phyloP scores from a whole-genome alignment of 495 filamentous ascomycete species.

The Tuber borchii region DNA sequence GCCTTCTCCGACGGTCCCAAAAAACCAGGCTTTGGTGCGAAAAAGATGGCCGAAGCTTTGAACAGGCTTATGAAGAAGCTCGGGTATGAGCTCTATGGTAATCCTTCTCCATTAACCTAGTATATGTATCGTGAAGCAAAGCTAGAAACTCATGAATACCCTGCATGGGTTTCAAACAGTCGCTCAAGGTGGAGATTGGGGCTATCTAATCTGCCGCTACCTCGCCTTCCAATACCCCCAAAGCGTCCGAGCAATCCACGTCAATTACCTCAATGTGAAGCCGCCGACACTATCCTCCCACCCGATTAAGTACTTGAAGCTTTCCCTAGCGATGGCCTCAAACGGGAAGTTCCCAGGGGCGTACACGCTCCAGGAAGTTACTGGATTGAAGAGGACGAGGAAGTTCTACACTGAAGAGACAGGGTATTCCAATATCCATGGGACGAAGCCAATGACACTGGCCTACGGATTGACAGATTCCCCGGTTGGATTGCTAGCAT shows the following conservation, averaged over 20 bases:
- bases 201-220: constrained; percentile 54
- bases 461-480: constrained; percentile 54
- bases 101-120: background rate
- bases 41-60: constrained; percentile 56
- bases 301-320: constrained; percentile 11
- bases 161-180: constrained; percentile 35
- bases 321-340: constrained; percentile 3
- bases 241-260: constrained; percentile 55
- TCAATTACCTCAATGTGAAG: constrained; percentile 51
- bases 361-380: constrained; percentile 31
- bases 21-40: constrained; percentile 54
- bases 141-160: background rate
- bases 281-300: constrained; percentile 26
- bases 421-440: constrained; percentile 8
- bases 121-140: background rate
- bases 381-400: background rate
- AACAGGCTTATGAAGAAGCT: constrained; percentile 64
- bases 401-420: constrained; percentile 6
- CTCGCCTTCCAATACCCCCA: constrained; percentile 54
- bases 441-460: constrained; percentile 58
- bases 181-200: constrained; percentile 63
- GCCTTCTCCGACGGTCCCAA: constrained; percentile 57
- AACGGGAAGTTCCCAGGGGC: constrained; percentile 1
- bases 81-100: constrained; percentile 56
- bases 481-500: constrained; percentile 56